Percentiles rank a stretch among this genome's conserved stretches.
Conservation (phyloP, 2,329 filamentous ascomycete species). For the Seiridium cupressi region DNA sequence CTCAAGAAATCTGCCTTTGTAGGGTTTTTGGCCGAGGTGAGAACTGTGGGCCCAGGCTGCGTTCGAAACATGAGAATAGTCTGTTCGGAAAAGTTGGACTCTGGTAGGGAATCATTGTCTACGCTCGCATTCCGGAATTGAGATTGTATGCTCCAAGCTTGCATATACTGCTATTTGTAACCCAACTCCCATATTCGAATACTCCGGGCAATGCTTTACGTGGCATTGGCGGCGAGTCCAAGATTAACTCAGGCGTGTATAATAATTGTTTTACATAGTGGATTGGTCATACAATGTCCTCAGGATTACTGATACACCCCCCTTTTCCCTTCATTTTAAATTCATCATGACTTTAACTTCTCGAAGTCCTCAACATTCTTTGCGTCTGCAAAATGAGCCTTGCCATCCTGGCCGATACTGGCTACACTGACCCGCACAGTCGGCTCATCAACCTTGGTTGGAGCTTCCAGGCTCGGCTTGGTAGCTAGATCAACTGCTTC, state of each 20-base stretch:
- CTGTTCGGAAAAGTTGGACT: too few species aligned
- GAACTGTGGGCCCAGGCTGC: neutral
- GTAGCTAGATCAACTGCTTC: slow-evolving; percentile 51
- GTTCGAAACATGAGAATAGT: neutral
- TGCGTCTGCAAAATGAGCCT: slow-evolving; percentile 63
- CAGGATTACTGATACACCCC: neutral
- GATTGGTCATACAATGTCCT: neutral
- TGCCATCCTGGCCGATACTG: slow-evolving; percentile 57
- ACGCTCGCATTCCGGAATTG: too few species aligned
- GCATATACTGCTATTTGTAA: too few species aligned
- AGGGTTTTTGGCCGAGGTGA: slow-evolving; percentile 1
- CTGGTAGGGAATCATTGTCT: too few species aligned
- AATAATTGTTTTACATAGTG: neutral
- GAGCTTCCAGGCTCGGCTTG: slow-evolving; percentile 25
- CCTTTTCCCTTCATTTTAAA: neutral
- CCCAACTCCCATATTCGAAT: too few species aligned
- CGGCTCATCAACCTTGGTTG: slow-evolving; percentile 29
- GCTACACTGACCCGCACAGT: slow-evolving; percentile 53
- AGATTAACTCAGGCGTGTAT: too few species aligned
- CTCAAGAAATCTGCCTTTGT: slow-evolving; percentile 1
- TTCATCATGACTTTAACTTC: slow-evolving; percentile 12
- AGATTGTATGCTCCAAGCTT: too few species aligned
- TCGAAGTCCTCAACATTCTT: slow-evolving; percentile 56
- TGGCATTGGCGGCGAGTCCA: too few species aligned
- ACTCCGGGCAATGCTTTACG: too few species aligned